phyloP scores from a whole-genome alignment of 2,329 filamentous ascomycete genomes.

The Botryotinia convoluta region DNA sequence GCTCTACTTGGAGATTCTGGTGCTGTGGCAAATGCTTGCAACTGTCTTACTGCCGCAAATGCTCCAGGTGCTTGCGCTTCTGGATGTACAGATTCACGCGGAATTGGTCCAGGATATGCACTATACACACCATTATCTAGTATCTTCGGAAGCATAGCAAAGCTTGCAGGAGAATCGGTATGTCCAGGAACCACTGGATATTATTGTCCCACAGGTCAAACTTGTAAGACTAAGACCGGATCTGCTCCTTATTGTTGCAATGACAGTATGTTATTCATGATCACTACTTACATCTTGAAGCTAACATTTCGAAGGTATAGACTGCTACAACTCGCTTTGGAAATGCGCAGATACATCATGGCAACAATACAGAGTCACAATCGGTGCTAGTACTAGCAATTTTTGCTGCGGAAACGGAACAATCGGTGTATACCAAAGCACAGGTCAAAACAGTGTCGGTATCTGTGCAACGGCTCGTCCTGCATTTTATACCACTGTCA shows the following conservation, averaged over 20 bases:
- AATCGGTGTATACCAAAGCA: not conserved
- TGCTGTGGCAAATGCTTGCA: not conserved
- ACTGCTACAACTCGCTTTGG: not conserved
- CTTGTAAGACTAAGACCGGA: not conserved
- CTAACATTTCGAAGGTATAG: not conserved
- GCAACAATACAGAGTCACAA: not conserved
- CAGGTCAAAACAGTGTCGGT: not conserved
- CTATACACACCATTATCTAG: not conserved
- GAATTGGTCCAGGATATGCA: not conserved
- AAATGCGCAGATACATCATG: not conserved
- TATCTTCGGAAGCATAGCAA: not conserved
- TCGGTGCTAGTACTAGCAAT: not conserved
- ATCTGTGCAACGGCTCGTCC: not conserved
- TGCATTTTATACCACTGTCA: not conserved
- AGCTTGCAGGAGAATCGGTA: not conserved
- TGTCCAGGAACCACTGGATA: not conserved
- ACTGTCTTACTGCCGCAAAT: not conserved
- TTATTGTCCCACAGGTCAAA: not conserved
- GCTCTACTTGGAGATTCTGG: not conserved
- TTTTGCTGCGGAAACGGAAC: slow-evolving; percentile 9
- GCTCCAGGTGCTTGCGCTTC: not conserved
- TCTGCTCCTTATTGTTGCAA: slow-evolving; percentile 10
- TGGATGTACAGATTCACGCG: not conserved
- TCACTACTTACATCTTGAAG: not conserved
- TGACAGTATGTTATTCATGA: not conserved